phyloP scores from a whole-genome alignment of 208 protist species.

The Trypanosoma avium region DNA sequence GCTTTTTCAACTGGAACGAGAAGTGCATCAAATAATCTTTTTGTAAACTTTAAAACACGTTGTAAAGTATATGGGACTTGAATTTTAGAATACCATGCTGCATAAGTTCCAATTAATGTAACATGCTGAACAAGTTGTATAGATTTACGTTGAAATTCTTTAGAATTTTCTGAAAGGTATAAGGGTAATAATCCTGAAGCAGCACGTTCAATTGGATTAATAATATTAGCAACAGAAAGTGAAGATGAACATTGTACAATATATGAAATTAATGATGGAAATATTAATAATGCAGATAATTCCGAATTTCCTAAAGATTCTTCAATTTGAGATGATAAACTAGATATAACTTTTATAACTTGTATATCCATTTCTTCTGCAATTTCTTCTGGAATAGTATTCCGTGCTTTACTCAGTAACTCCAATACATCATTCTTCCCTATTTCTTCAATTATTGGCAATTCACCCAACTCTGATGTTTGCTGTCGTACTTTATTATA shows the following conservation, averaged over 20 bases:
- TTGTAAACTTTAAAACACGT: slow-evolving; percentile 24
- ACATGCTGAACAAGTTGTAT: slow-evolving; percentile 20
- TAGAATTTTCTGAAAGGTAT: slow-evolving; percentile 20
- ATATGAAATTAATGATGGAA: slow-evolving; percentile 32
- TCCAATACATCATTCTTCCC: slow-evolving; percentile 1
- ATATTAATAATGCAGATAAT: slow-evolving; percentile 25
- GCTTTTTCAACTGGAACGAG: slow-evolving; percentile 35
- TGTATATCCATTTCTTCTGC: slow-evolving; percentile 19
- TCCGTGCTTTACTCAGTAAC: slow-evolving; percentile 14
- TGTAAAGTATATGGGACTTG: not conserved
- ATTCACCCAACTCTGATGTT: not conserved
- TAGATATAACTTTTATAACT: slow-evolving; percentile 22
- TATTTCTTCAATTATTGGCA: not conserved
- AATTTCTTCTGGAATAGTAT: slow-evolving; percentile 15
- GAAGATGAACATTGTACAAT: slow-evolving; percentile 14
- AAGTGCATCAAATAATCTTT: slow-evolving; percentile 28
- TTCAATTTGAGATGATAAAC: not conserved
- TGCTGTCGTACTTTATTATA: too few relatives aligned
- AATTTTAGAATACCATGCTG: not conserved
- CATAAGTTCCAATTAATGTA: slow-evolving; percentile 19
- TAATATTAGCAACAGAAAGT: slow-evolving; percentile 14
- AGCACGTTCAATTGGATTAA: slow-evolving; percentile 13
- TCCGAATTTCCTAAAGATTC: not conserved
- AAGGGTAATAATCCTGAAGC: slow-evolving; percentile 16
- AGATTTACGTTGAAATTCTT: slow-evolving; percentile 17